Evolutionary conservation across 176 grass and related monocot species (phyloP).

Genomic region (Dendrocalamus sinicus): DNA sequence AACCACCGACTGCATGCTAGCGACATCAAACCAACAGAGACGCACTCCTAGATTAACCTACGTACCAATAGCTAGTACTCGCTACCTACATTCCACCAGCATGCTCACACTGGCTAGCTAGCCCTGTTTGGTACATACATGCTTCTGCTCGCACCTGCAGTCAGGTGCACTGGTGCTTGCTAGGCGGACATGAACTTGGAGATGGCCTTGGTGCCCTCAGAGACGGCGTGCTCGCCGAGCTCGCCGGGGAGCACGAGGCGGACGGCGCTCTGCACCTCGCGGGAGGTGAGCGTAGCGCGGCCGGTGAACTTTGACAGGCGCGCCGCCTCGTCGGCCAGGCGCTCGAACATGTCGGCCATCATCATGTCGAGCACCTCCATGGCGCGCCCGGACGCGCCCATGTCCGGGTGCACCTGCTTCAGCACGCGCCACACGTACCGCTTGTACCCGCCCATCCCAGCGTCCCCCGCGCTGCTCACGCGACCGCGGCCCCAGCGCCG

Average conservation of each 20-base stretch:
- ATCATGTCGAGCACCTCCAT: slow-evolving; percentile 84
- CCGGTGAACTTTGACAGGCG: slow-evolving; percentile 48
- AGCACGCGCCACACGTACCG: slow-evolving; percentile 81
- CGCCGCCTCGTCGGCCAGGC: slow-evolving; percentile 34
- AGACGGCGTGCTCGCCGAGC: slow-evolving; percentile 64
- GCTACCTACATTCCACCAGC: too few relatives aligned
- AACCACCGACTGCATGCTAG: too few relatives aligned
- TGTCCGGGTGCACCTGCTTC: slow-evolving; percentile 87
- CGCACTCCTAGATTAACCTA: too few relatives aligned
- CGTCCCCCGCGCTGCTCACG: neutral
- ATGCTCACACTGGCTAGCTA: too few relatives aligned
- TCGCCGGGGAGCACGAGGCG: slow-evolving; percentile 65
- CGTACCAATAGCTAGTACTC: too few relatives aligned
- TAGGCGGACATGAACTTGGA: slow-evolving; percentile 53
- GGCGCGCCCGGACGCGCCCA: slow-evolving; percentile 58
- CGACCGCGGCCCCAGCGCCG: neutral
- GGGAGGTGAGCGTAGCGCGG: slow-evolving; percentile 49
- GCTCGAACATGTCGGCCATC: slow-evolving; percentile 92
- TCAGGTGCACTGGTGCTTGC: too few relatives aligned
- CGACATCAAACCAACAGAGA: too few relatives aligned
- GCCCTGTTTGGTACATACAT: too few relatives aligned
- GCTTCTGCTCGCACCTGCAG: too few relatives aligned
- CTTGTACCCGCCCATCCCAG: slow-evolving; percentile 67
- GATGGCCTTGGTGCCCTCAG: slow-evolving; percentile 65
- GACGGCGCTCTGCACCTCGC: slow-evolving; percentile 75